phyloP scores from a whole-genome alignment of 306 rosid species.

The Alnus rubra region DNA sequence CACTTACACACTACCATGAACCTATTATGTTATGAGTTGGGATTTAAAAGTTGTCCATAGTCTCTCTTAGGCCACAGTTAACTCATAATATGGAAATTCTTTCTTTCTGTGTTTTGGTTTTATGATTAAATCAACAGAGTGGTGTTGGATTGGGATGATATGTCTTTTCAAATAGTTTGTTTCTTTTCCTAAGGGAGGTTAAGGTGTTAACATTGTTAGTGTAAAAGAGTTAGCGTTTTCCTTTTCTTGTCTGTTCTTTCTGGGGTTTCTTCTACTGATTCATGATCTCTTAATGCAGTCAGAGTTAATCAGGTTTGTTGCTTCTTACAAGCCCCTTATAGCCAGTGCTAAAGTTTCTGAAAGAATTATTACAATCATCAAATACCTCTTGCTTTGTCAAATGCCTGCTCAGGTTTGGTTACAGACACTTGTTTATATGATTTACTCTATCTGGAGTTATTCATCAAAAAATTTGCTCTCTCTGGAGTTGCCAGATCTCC shows the following conservation, averaged over 20 bases:
- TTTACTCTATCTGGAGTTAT: slow-evolving; percentile 29
- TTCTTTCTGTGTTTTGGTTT: not conserved
- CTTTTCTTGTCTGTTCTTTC: slow-evolving; percentile 12
- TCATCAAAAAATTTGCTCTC: slow-evolving; percentile 18
- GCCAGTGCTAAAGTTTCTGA: slow-evolving; percentile 74
- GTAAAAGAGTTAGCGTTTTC: not conserved
- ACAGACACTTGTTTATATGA: slow-evolving; percentile 27
- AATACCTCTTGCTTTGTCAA: slow-evolving; percentile 57
- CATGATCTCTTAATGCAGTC: slow-evolving; percentile 56
- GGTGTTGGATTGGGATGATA: not conserved
- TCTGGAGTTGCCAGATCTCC: slow-evolving; percentile 28
- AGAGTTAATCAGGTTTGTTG: slow-evolving; percentile 75
- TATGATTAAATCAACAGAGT: not conserved
- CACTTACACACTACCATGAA: not conserved
- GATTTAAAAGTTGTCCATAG: not conserved
- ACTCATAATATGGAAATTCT: not conserved
- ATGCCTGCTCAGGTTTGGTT: slow-evolving; percentile 64
- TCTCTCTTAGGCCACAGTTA: not conserved
- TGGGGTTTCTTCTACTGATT: slow-evolving; percentile 28
- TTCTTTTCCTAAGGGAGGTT: not conserved
- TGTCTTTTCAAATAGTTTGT: not conserved
- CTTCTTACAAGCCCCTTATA: slow-evolving; percentile 79
- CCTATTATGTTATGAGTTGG: not conserved
- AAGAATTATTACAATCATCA: slow-evolving; percentile 63
- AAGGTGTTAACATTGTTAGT: not conserved